A percentile compares a stretch with the other conserved stretches of the same genome.
Conservation (phyloP, 345 rosid genomes). For the Dipteronia dyeriana region DNA sequence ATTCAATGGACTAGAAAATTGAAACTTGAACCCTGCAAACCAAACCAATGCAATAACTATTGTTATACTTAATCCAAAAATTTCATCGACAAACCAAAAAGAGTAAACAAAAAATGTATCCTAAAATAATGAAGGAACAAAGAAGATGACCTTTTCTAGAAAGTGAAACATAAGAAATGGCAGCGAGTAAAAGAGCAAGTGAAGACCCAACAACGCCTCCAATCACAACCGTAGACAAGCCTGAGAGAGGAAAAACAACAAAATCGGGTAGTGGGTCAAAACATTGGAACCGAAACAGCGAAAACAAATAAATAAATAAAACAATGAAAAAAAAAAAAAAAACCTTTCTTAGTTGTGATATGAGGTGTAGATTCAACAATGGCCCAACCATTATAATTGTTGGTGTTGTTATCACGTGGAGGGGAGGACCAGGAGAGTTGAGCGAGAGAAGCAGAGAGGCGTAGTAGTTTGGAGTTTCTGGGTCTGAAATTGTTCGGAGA, state of each 20-base stretch:
- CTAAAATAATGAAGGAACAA: background rate
- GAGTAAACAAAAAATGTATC: background rate
- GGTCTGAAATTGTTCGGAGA: constrained; percentile 26
- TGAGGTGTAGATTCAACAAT: constrained; percentile 36
- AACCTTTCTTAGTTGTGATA: constrained; percentile 39
- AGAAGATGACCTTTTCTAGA: constrained; percentile 49
- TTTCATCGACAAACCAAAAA: constrained; percentile 4
- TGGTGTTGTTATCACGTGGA: constrained; percentile 31
- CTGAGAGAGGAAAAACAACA: constrained; percentile 42
- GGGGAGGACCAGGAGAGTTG: constrained; percentile 60
- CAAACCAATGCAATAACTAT: constrained; percentile 14
- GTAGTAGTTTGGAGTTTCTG: constrained; percentile 33
- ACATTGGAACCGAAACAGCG: background rate
- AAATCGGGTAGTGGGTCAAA: background rate
- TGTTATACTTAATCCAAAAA: background rate
- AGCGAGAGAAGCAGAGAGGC: constrained; percentile 46
- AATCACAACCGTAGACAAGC: constrained; percentile 42
- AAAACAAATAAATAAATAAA: background rate
- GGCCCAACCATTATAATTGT: constrained; percentile 66
- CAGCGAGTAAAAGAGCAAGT: constrained; percentile 50
- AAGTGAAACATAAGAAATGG: constrained; percentile 58
- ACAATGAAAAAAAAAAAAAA: background rate
- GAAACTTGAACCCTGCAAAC: constrained; percentile 54
- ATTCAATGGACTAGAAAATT: constrained; percentile 33
- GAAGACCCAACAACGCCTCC: constrained; percentile 60